phyloP scores from a whole-genome alignment of 2,329 filamentous ascomycete species.

The Ophiostoma tasmaniense region DNA sequence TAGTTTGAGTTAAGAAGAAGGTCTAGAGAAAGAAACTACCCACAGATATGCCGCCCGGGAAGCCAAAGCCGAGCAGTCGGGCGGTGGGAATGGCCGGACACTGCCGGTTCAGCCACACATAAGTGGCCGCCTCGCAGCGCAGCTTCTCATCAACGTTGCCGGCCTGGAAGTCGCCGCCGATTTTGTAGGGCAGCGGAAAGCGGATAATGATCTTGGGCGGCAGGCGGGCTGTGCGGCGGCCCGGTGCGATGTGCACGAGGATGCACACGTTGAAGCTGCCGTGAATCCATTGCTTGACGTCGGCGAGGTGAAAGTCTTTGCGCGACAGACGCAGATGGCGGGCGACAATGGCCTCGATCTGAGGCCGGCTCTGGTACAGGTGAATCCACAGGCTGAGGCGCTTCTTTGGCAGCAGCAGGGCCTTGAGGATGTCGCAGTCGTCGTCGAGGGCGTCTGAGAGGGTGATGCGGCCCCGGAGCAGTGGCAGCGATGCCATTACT shows the following conservation, averaged over 20 bases:
- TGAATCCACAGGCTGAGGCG: not conserved
- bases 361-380: not conserved
- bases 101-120: conserved; percentile 31
- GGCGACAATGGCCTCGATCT: not conserved
- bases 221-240: not conserved
- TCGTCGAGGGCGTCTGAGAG: not conserved
- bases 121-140: conserved; percentile 31
- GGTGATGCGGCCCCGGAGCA: not conserved
- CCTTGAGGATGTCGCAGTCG: not conserved
- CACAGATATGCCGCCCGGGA: not conserved
- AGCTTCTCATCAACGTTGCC: conserved; percentile 26
- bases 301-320: not conserved
- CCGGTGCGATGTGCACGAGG: not conserved
- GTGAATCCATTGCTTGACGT: not conserved
- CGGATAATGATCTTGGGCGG: not conserved
- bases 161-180: not conserved
- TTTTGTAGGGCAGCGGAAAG: conserved; percentile 1
- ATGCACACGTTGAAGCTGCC: not conserved
- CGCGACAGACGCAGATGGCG: not conserved
- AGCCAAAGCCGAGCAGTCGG: conserved; percentile 21
- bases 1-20: not conserved
- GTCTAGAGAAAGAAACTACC: not conserved
- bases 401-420: not conserved
- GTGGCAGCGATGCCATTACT: not conserved
- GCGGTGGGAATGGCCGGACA: conserved; percentile 32